Percentiles rank a stretch among this genome's conserved stretches.
phyloP scores from a whole-genome alignment of 495 filamentous ascomycete genomes.

The Talaromyces thailandensis region DNA sequence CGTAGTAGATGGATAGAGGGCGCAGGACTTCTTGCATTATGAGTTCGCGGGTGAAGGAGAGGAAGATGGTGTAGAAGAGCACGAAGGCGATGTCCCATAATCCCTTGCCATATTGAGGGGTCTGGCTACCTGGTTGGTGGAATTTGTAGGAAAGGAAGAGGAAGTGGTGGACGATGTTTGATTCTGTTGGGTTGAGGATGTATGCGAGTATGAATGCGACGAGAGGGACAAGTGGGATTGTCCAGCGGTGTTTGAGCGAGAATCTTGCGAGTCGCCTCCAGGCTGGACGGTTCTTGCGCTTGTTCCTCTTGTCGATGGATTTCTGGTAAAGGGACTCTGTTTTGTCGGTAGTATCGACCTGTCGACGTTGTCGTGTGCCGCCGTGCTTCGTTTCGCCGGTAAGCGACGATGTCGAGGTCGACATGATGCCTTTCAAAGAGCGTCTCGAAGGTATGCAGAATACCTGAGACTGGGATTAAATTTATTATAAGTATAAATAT shows the following conservation, averaged over 20 bases:
- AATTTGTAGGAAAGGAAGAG: slow-evolving; percentile 80
- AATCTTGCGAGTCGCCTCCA: slow-evolving; percentile 46
- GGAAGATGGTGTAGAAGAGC: slow-evolving; percentile 69
- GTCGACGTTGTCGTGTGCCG: not conserved
- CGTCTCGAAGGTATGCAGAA: too few relatives aligned
- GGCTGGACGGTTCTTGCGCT: slow-evolving; percentile 33
- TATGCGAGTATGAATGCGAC: slow-evolving; percentile 50
- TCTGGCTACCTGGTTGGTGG: slow-evolving; percentile 16
- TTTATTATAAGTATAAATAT: too few relatives aligned
- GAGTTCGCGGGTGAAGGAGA: slow-evolving; percentile 85
- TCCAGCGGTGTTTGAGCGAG: slow-evolving; percentile 58
- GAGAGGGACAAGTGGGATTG: slow-evolving; percentile 60
- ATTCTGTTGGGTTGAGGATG: slow-evolving; percentile 59
- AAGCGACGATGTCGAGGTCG: not conserved
- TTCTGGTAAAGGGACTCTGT: not conserved
- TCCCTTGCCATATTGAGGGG: slow-evolving; percentile 74
- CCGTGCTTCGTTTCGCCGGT: not conserved
- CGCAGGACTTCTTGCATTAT: slow-evolving; percentile 79
- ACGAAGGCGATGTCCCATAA: slow-evolving; percentile 72
- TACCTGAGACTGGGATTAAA: too few relatives aligned
- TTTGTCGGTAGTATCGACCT: not conserved
- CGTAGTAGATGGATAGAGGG: slow-evolving; percentile 53
- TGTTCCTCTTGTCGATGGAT: not conserved
- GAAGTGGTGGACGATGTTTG: slow-evolving; percentile 66
- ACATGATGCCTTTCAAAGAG: not conserved